Percentiles rank a stretch among this genome's conserved stretches.
Conservation (phyloP, 495 filamentous ascomycete species). For the Aspergillus ellipticus region DNA sequence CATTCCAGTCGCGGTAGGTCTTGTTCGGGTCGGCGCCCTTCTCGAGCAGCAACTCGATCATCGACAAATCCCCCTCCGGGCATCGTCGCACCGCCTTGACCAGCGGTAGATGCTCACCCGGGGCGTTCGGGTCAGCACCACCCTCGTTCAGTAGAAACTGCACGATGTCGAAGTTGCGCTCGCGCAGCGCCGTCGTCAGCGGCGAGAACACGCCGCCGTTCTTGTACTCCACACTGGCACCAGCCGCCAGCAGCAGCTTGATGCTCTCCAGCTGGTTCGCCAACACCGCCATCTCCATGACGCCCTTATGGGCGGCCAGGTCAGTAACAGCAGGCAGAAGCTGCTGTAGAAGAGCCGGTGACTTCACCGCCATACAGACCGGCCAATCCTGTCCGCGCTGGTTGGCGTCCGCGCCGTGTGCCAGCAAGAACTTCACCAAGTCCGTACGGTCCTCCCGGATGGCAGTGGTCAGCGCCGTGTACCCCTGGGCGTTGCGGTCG, state of each 20-base stretch:
- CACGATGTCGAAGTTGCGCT: constrained; percentile 46
- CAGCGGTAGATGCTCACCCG: constrained; percentile 52
- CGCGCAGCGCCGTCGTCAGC: constrained; percentile 52
- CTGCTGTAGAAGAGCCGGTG: constrained; percentile 41
- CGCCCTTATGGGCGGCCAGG: constrained; percentile 47
- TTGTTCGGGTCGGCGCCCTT: constrained; percentile 53
- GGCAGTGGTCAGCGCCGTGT: constrained; percentile 52
- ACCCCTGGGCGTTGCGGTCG: constrained; percentile 40
- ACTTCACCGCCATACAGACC: constrained; percentile 49
- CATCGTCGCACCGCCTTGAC: constrained; percentile 51
- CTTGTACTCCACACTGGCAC: constrained; percentile 47
- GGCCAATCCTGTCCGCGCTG: constrained; percentile 53
- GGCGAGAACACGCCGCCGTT: constrained; percentile 56
- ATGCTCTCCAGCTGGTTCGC: constrained; percentile 34
- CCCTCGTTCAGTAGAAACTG: constrained; percentile 47
- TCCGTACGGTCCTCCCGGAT: constrained; percentile 45
- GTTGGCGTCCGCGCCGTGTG: constrained; percentile 49
- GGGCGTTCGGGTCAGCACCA: constrained; percentile 48
- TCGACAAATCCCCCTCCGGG: constrained; percentile 39
- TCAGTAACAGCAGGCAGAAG: constrained; percentile 42
- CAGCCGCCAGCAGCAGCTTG: constrained; percentile 21
- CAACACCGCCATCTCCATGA: constrained; percentile 53
- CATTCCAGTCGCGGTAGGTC: constrained; percentile 53
- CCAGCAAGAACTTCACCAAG: constrained; percentile 45
- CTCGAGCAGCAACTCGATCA: constrained; percentile 46